Evolutionary conservation across 164 flowering plant species (phyloP).

Genomic region (Cinnamomum micranthum): DNA sequence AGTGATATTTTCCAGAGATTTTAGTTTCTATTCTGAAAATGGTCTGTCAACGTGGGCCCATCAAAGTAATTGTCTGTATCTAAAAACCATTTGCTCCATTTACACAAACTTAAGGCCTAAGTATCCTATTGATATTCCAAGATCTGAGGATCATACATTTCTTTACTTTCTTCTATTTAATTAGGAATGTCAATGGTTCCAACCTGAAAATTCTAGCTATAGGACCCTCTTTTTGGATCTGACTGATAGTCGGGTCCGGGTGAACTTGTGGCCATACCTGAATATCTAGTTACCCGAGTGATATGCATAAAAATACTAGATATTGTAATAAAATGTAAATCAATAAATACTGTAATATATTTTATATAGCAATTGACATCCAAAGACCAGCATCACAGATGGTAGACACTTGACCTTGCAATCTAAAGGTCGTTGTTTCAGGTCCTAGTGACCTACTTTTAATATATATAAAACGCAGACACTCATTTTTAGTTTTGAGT

Average conservation of each 20-base stretch:
- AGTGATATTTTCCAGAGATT: not conserved
- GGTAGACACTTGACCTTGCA: too few species aligned
- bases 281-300: not conserved
- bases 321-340: too few species aligned
- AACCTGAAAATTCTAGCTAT: not conserved
- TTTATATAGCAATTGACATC: too few species aligned
- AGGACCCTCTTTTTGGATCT: not conserved
- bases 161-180: not conserved
- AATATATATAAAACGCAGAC: too few species aligned
- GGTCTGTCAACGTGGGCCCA: too few species aligned
- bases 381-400: too few species aligned
- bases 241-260: not conserved
- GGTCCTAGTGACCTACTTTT: too few species aligned
- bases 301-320: too few species aligned
- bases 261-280: not conserved
- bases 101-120: not conserved
- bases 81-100: not conserved
- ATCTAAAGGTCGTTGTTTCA: too few species aligned
- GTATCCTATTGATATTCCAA: not conserved
- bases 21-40: too few species aligned
- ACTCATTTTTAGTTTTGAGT: too few species aligned
- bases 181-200: not conserved
- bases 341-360: too few species aligned
- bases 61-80: not conserved
- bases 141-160: not conserved